A percentile compares a stretch with the other conserved stretches of the same genome.
These are phyloP conservation scores for Carex arenaria DNA, from an alignment of 202 grass and related monocot species.

Conservation along the genomic window DNA sequence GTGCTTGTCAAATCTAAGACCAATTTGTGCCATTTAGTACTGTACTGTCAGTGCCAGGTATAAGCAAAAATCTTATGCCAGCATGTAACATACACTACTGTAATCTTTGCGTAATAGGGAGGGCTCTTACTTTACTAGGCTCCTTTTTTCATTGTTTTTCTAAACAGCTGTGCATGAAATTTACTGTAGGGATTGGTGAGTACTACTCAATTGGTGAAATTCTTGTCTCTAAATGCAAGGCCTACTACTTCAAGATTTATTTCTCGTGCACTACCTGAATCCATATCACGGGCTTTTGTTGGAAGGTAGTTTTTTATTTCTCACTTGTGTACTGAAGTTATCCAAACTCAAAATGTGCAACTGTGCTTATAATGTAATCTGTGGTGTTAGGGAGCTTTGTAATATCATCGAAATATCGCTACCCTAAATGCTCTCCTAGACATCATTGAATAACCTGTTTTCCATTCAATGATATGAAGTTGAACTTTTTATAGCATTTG, in stretches of 20 bases:
- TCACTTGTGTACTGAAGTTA: slow-evolving; percentile 11
- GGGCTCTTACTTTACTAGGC: neutral
- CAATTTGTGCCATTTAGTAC: neutral
- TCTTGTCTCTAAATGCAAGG: slow-evolving; percentile 81
- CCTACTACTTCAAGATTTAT: slow-evolving; percentile 67
- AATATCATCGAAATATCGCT: neutral
- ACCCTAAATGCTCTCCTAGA: neutral
- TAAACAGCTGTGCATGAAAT: slow-evolving; percentile 28
- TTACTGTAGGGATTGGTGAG: slow-evolving; percentile 78
- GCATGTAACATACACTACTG: neutral
- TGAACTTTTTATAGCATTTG: neutral
- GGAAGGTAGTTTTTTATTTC: slow-evolving; percentile 58
- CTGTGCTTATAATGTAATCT: neutral
- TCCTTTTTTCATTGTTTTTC: slow-evolving; percentile 14
- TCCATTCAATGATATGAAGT: neutral
- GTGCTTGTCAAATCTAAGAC: neutral
- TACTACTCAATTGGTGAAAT: slow-evolving; percentile 81
- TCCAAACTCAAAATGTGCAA: neutral
- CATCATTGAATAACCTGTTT: neutral
- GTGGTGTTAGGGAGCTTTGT: neutral
- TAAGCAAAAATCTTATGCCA: neutral
- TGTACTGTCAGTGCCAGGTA: neutral
- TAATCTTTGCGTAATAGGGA: neutral
- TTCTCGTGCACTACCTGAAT: slow-evolving; percentile 79
- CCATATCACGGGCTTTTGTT: slow-evolving; percentile 78